Evolutionary conservation across 768 basidiomycete species (phyloP).

Genomic region (Tremella yokohamensis): DNA sequence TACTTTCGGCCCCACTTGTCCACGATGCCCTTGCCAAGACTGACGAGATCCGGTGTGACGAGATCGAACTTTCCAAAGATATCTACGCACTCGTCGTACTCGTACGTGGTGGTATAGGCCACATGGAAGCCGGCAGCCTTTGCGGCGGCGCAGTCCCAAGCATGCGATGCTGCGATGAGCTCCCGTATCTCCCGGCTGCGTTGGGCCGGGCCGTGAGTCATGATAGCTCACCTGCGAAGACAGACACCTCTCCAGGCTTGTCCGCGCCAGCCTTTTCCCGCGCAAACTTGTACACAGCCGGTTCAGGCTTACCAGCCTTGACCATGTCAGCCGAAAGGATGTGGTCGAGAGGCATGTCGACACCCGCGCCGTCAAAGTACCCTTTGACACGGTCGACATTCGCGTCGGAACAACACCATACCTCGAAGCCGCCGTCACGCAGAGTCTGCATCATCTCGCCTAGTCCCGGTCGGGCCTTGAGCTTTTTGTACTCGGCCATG

Average conservation of each 20-base stretch:
- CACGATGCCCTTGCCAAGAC: slow-evolving; percentile 31
- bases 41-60: slow-evolving; percentile 25
- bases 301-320: slow-evolving; percentile 33
- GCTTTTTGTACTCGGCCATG: slow-evolving; percentile 23
- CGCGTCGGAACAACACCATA: slow-evolving; percentile 38
- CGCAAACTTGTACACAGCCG: slow-evolving; percentile 34
- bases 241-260: slow-evolving; percentile 31
- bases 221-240: slow-evolving; percentile 30
- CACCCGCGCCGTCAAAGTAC: slow-evolving; percentile 35
- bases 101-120: slow-evolving; percentile 39
- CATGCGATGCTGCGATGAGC: slow-evolving; percentile 28
- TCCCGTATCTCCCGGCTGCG: neutral
- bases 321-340: slow-evolving; percentile 38
- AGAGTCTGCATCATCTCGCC: slow-evolving; percentile 38
- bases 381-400: slow-evolving; percentile 36
- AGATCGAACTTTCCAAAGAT: slow-evolving; percentile 35
- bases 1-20: slow-evolving; percentile 36
- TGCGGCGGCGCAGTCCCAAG: slow-evolving; percentile 36
- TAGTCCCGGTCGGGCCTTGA: slow-evolving; percentile 28
- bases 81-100: slow-evolving; percentile 31
- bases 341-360: slow-evolving; percentile 32
- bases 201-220: neutral
- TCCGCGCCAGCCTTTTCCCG: slow-evolving; percentile 34
- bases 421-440: slow-evolving; percentile 35
- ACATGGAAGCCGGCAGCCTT: slow-evolving; percentile 32